Conservation (phyloP, 2,329 filamentous ascomycete species). For the Pseudogymnoascus sp. region DNA sequence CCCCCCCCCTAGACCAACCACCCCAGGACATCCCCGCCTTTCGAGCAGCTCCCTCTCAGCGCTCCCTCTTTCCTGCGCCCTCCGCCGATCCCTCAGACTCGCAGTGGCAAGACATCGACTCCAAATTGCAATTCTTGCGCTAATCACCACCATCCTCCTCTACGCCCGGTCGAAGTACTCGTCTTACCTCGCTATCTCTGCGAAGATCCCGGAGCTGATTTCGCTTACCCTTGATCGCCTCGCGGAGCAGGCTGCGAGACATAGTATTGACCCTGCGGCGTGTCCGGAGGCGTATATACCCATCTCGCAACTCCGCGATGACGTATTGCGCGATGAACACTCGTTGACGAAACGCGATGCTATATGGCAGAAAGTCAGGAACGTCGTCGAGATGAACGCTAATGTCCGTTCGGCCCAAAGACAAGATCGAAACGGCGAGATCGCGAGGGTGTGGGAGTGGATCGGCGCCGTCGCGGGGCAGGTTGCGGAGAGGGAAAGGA, state of each 20-base stretch:
- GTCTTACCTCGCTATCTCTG: constrained; percentile 56
- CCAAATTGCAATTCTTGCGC: constrained; percentile 63
- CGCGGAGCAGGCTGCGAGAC: constrained; percentile 75
- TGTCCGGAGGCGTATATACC: constrained; percentile 74
- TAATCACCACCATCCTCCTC: constrained; percentile 41
- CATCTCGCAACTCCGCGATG: constrained; percentile 82
- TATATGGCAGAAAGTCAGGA: constrained; percentile 76
- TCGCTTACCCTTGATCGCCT: constrained; percentile 77
- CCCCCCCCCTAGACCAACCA: constrained; percentile 64
- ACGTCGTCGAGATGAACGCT: constrained; percentile 85
- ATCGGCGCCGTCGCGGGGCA: constrained; percentile 48
- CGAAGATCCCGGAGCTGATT: constrained; percentile 75
- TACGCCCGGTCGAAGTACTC: constrained; percentile 61
- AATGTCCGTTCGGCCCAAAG: constrained; percentile 76
- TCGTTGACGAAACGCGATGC: constrained; percentile 66
- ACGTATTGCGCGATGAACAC: constrained; percentile 78
- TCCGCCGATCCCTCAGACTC: constrained; percentile 71
- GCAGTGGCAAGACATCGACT: constrained; percentile 81
- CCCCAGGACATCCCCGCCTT: constrained; percentile 58
- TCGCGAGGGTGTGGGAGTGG: constrained; percentile 64
- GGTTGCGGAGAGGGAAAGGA: constrained; percentile 31
- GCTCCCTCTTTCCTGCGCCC: constrained; percentile 76
- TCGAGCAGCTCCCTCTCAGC: constrained; percentile 84
- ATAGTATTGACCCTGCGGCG: constrained; percentile 53
- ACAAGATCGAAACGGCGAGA: constrained; percentile 57